These are phyloP conservation scores for Quercus tomentella DNA, from an alignment of 331 rosid genomes.

Conservation along the genomic window DNA sequence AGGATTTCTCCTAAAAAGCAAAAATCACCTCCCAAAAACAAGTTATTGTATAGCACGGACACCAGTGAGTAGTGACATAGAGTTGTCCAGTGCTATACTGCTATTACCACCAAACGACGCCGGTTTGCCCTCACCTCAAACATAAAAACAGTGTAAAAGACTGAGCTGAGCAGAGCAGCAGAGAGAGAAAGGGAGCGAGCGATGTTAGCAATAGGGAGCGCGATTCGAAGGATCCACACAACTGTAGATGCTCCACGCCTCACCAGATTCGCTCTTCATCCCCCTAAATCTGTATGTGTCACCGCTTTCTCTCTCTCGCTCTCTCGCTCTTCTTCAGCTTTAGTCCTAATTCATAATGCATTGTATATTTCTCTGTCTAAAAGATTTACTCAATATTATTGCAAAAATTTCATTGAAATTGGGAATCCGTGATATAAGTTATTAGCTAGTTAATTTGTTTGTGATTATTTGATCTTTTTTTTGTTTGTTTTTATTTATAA, in stretches of 20 bases:
- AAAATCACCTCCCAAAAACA: no score
- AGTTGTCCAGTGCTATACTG: no score
- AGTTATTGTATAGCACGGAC: no score
- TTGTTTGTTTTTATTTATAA: no score
- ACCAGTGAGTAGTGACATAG: no score
- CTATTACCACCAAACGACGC: no score
- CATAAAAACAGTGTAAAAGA: neutral
- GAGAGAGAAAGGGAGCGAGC: neutral
- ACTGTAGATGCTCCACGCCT: constrained; percentile 50
- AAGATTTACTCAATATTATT: neutral
- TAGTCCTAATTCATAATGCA: no score
- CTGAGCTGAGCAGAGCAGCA: neutral
- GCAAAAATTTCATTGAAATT: neutral
- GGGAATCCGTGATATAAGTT: no score
- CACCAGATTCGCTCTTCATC: constrained; percentile 58
- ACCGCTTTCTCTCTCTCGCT: constrained; percentile 1
- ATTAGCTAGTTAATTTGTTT: neutral
- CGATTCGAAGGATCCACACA: constrained; percentile 47
- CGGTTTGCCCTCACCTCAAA: no score
- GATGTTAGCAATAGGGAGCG: constrained; percentile 27
- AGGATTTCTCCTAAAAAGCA: no score
- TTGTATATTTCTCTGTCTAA: no score
- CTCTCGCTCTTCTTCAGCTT: no score
- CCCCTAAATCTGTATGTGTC: constrained; percentile 70
- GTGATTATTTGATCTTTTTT: neutral